A percentile compares a stretch with the other conserved stretches of the same genome.
Conservation (phyloP, 2,329 filamentous ascomycete genomes). For the Cladophialophora yegresii region DNA sequence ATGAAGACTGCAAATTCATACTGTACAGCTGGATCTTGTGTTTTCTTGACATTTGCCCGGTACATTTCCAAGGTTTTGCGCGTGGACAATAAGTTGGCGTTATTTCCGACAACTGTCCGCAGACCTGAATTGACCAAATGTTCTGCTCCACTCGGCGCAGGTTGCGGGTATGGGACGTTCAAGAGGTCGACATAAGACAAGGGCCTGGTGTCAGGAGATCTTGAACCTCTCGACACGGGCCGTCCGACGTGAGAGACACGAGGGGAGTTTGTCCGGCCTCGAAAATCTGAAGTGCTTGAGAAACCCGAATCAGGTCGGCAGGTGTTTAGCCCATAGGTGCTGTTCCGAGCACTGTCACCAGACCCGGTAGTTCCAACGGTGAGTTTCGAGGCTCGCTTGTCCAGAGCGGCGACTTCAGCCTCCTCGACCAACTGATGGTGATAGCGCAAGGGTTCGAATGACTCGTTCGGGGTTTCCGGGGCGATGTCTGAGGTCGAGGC, state of each 20-base stretch:
- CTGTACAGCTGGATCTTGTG: constrained; percentile 82
- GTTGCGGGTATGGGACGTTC: constrained; percentile 76
- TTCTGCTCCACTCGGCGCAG: constrained; percentile 60
- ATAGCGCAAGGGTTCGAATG: constrained; percentile 54
- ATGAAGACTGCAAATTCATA: constrained; percentile 97
- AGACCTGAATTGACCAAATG: constrained; percentile 79
- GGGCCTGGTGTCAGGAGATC: constrained; percentile 61
- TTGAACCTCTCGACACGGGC: constrained; percentile 53
- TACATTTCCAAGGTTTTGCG: constrained; percentile 99
- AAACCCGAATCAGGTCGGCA: constrained; percentile 75
- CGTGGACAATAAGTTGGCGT: constrained; percentile 85
- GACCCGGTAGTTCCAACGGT: constrained; percentile 41
- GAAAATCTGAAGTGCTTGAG: constrained; percentile 71
- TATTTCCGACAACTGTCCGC: constrained; percentile 76
- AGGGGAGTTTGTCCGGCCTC: constrained; percentile 62
- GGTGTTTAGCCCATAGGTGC: constrained; percentile 59
- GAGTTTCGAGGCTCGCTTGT: constrained; percentile 38
- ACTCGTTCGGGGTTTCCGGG: constrained; percentile 40
- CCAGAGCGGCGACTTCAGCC: constrained; percentile 22
- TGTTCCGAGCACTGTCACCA: constrained; percentile 53
- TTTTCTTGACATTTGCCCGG: constrained; percentile 94
- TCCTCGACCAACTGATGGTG: constrained; percentile 54
- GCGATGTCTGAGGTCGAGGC: constrained; percentile 28
- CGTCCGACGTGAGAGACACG: constrained; percentile 52
- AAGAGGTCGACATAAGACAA: constrained; percentile 64